phyloP scores from a whole-genome alignment of 1,284 basidiomycete species.

The Prillingera fragicola region DNA sequence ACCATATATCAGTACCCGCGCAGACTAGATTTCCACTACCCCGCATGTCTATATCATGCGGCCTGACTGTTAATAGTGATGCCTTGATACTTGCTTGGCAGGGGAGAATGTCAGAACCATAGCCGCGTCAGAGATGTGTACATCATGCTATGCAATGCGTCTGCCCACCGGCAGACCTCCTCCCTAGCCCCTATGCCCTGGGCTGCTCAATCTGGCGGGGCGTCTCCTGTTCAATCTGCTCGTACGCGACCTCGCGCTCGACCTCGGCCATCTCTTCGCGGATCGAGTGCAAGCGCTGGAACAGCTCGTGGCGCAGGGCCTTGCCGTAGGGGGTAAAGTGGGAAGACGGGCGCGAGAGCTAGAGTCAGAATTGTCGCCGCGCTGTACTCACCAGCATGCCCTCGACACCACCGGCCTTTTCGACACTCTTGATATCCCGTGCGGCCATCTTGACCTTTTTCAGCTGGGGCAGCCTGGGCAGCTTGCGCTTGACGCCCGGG shows the following conservation, averaged over 20 bases:
- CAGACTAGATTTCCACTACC: too few species aligned
- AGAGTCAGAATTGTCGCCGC: background rate
- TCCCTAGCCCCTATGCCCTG: too few species aligned
- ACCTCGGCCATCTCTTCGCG: constrained; percentile 4
- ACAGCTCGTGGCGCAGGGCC: constrained; percentile 39
- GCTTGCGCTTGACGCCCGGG: background rate
- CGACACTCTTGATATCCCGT: constrained; percentile 35
- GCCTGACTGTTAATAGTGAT: too few species aligned
- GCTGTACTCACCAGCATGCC: constrained; percentile 39
- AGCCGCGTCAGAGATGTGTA: too few species aligned
- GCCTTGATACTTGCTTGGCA: too few species aligned
- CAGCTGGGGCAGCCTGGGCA: constrained; percentile 16
- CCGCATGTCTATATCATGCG: too few species aligned
- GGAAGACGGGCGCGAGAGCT: constrained; percentile 40
- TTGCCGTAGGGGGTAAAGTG: constrained; percentile 41
- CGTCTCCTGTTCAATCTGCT: too few species aligned
- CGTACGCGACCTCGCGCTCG: constrained; percentile 3
- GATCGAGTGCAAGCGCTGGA: constrained; percentile 31
- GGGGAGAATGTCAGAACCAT: too few species aligned
- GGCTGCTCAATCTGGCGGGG: too few species aligned
- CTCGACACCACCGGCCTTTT: constrained; percentile 47
- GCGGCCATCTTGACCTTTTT: constrained; percentile 38
- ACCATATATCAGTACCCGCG: too few species aligned
- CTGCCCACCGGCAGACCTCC: too few species aligned
- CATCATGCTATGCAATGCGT: too few species aligned